Evolutionary conservation across 257 asterid species (phyloP).

Genomic region (Rhazya stricta): DNA sequence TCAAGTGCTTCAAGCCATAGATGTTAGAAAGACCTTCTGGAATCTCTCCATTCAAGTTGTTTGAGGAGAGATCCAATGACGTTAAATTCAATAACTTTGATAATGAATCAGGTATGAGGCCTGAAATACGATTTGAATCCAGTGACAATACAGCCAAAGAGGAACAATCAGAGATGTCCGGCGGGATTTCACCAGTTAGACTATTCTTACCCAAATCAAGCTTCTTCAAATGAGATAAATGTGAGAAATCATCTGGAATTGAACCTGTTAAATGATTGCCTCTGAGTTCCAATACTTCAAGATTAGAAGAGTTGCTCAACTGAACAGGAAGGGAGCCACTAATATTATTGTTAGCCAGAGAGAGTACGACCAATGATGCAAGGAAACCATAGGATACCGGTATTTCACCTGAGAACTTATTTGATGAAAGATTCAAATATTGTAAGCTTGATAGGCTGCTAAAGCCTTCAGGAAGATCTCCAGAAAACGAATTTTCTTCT

Average conservation of each 20-base stretch:
- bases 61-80: constrained; percentile 49
- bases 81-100: constrained; percentile 39
- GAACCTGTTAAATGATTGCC: constrained; percentile 38
- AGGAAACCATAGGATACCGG: constrained; percentile 73
- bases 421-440: constrained; percentile 58
- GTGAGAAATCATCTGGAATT: constrained; percentile 49
- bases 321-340: constrained; percentile 52
- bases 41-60: constrained; percentile 50
- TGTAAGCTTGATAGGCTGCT: constrained; percentile 69
- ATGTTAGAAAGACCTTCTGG: constrained; percentile 48
- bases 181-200: constrained; percentile 55
- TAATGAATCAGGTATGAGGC: constrained; percentile 49
- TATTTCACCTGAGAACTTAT: constrained; percentile 54
- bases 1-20: constrained; percentile 40
- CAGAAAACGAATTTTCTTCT: constrained; percentile 55
- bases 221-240: constrained; percentile 43
- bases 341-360: constrained; percentile 45
- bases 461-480: constrained; percentile 75
- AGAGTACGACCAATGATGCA: constrained; percentile 44
- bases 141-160: constrained; percentile 39
- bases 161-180: constrained; percentile 51
- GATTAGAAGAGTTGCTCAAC: constrained; percentile 56
- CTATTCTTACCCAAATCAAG: constrained; percentile 65
- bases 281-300: constrained; percentile 51
- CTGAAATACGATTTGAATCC: constrained; percentile 59